Base-by-base conservation (phyloP, 148 eudicot species). In the Rhododendron mucronatum region DNA sequence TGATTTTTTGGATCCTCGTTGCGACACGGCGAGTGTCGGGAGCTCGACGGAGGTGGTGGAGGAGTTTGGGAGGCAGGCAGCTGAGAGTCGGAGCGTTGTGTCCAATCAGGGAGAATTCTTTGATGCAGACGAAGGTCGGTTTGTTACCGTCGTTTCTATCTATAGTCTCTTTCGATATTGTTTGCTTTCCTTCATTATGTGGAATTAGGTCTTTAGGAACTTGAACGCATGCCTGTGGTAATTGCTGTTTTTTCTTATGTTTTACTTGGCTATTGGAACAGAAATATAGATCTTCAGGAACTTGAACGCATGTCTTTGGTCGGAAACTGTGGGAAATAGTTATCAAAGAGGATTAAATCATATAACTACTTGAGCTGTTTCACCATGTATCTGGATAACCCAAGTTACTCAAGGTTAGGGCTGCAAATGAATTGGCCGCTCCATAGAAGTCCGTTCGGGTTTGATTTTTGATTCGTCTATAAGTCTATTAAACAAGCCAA, bases 121-220 rank as follows among this genome's bases (percentile, higher is more conserved):
- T 26, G 93, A 92, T 78, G 93, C 92, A 0, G 84, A 80, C 78
- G 94, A 92, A 57, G 94, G 92, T 92, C 7, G 18, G 26, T 71
- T 81, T 20, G 9, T 39, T 14, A 2, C 39, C 21, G 21, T 55
- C 45, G 57, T 51, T 14, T 41, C 45, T 65, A 41, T 41, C 45
- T 65, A 41, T 28, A 18, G 26, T 74, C 48, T 39, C 2, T 76
- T 16, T 74, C 9, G 20, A 8, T 35, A 39, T 37, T 39, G 23
- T 35, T 39, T 75, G 7, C 18, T 71, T 35, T 5, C 33, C 76
- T 71, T 33, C 20, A 16, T 30, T 33, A 15, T 71, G 39, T 33
- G 4, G 39, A 14, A 33, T 71, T 71, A 71, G 39, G 76, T 33
- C 41, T 30, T 65, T 65, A 65, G 3, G 12, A 65, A 65, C 71